phyloP scores from a whole-genome alignment of 768 basidiomycete genomes.

The Holtermannia corniformis region DNA sequence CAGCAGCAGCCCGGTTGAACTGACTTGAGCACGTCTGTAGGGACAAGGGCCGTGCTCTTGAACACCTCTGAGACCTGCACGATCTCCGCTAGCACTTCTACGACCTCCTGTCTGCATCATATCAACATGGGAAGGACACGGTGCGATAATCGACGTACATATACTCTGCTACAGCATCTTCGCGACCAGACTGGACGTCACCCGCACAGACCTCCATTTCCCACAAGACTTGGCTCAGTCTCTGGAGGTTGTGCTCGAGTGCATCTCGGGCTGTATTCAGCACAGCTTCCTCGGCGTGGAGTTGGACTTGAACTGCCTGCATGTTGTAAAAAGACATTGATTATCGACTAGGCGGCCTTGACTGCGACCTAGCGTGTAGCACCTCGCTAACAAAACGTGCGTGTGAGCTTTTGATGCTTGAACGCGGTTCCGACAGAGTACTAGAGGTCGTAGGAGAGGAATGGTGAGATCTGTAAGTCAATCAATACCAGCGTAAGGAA shows the following conservation, averaged over 20 bases:
- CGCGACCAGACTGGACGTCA: constrained; percentile 25
- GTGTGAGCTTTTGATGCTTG: too few species aligned
- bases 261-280: too few species aligned
- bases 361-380: too few species aligned
- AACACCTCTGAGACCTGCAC: neutral
- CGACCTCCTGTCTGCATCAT: neutral
- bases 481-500: too few species aligned
- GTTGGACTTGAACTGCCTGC: too few species aligned
- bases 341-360: too few species aligned
- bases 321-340: too few species aligned
- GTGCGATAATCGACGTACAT: constrained; percentile 17
- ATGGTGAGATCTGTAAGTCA: too few species aligned
- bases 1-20: neutral
- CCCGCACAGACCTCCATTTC: constrained; percentile 38
- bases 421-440: too few species aligned
- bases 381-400: too few species aligned
- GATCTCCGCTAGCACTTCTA: neutral
- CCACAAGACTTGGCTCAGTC: constrained; percentile 28
- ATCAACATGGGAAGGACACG: neutral
- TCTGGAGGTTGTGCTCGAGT: constrained; percentile 17
- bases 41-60: neutral
- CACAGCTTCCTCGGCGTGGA: too few species aligned
- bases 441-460: too few species aligned
- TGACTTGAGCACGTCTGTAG: neutral
- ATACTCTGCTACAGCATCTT: constrained; percentile 24